These are phyloP conservation scores for Wickerhamomyces rabaulensis DNA, from an alignment of 805 yeast genomes.

Conservation along the genomic window DNA sequence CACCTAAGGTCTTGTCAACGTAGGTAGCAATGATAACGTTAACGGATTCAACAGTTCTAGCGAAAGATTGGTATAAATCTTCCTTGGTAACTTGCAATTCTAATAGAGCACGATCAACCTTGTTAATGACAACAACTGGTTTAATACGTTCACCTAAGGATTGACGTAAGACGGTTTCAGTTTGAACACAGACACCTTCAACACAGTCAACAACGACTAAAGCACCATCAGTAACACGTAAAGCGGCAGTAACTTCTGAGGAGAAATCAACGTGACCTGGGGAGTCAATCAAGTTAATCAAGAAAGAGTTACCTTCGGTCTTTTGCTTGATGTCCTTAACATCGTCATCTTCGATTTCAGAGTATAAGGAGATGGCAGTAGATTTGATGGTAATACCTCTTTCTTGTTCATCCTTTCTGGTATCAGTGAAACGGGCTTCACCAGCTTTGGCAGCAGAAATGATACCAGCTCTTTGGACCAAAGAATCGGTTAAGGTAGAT, in stretches of 20 bases:
- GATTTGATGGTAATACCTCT: conserved; percentile 99
- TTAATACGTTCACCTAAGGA: conserved; percentile 98
- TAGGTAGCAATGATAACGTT: conserved; percentile 97
- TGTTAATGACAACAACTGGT: conserved; percentile 98
- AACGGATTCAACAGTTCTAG: conserved; percentile 99
- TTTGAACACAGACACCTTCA: conserved; percentile 99
- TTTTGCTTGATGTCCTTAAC: conserved; percentile 87
- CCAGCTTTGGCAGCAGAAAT: conserved; percentile 99
- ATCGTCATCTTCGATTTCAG: conserved; percentile 83
- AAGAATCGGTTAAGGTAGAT: conserved; percentile 98
- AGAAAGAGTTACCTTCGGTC: conserved; percentile 83
- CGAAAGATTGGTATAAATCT: conserved; percentile 95
- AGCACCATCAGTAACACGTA: conserved; percentile 99
- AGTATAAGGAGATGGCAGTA: conserved; percentile 94
- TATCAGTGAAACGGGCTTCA: conserved; percentile 99
- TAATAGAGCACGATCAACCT: conserved; percentile 98
- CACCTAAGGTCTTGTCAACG: conserved; percentile 87
- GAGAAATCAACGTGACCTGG: conserved; percentile 99
- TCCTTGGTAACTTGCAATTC: conserved; percentile 99
- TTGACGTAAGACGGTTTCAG: conserved; percentile 99
- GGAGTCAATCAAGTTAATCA: conserved; percentile 97
- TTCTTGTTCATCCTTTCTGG: conserved; percentile 99
- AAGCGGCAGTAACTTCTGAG: conserved; percentile 99
- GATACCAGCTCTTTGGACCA: conserved; percentile 99
- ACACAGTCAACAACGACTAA: conserved; percentile 98